phyloP scores from a whole-genome alignment of 169 alveolate species.

The Plasmodium knowlesi region DNA sequence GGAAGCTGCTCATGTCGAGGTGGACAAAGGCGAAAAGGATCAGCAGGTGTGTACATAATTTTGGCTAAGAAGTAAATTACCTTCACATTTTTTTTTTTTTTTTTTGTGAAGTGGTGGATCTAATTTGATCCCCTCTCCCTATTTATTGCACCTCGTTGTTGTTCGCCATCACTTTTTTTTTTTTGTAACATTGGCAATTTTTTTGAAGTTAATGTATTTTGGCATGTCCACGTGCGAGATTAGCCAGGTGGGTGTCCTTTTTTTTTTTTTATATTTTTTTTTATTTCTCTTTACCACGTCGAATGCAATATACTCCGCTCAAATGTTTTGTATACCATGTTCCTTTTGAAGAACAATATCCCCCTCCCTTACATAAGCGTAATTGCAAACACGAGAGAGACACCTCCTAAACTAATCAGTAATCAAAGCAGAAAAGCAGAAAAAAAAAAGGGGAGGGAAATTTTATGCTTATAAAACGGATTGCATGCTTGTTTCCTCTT shows the following conservation, averaged over 20 bases:
- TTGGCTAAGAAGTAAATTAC: neutral
- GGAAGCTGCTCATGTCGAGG: neutral
- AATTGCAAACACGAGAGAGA: neutral
- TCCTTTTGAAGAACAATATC: neutral
- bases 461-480: neutral
- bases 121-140: neutral
- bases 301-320: neutral
- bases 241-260: neutral
- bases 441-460: neutral
- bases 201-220: neutral
- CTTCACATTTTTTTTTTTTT: conserved; percentile 5
- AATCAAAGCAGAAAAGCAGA: neutral
- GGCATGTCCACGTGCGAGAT: neutral
- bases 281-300: neutral
- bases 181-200: neutral
- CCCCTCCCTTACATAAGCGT: neutral
- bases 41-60: neutral
- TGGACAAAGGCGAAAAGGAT: neutral
- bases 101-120: neutral
- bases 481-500: neutral
- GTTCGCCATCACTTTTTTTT: neutral
- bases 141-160: neutral
- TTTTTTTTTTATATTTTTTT: neutral
- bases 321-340: neutral
- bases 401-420: neutral